These are phyloP conservation scores for Ramularia endophylla DNA, from an alignment of 2,329 filamentous ascomycete species.

Conservation along the genomic window DNA sequence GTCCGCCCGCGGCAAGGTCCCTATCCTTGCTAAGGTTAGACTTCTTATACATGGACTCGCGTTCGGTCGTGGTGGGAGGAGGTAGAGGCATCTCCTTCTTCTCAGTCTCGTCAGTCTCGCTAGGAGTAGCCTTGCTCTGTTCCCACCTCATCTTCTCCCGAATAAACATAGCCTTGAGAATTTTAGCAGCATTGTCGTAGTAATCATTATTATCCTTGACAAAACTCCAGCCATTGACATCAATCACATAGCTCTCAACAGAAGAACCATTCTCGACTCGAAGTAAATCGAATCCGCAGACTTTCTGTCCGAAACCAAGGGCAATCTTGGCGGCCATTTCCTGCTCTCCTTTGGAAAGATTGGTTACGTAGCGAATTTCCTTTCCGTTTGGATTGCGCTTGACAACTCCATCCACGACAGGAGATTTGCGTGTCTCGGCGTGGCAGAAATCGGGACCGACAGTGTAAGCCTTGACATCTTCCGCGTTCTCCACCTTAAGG, in stretches of 20 bases:
- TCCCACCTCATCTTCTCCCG: slow-evolving; percentile 63
- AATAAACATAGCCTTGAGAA: slow-evolving; percentile 82
- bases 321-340: slow-evolving; percentile 86
- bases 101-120: slow-evolving; percentile 21
- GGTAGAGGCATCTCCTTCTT: slow-evolving; percentile 1
- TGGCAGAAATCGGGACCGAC: slow-evolving; percentile 92
- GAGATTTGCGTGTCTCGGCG: slow-evolving; percentile 93
- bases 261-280: slow-evolving; percentile 56
- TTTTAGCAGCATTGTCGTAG: slow-evolving; percentile 83
- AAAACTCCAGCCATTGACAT: slow-evolving; percentile 99
- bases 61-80: slow-evolving; percentile 10
- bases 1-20: slow-evolving; percentile 20
- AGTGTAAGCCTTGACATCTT: slow-evolving; percentile 98
- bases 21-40: slow-evolving; percentile 24
- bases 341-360: slow-evolving; percentile 71
- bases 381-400: slow-evolving; percentile 96
- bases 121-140: slow-evolving; percentile 28
- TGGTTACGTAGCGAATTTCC: slow-evolving; percentile 91
- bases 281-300: slow-evolving; percentile 93
- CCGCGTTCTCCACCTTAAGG: slow-evolving; percentile 90
- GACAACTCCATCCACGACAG: slow-evolving; percentile 93
- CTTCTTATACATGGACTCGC: slow-evolving; percentile 27
- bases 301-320: slow-evolving; percentile 83
- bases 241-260: slow-evolving; percentile 85
- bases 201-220: slow-evolving; percentile 99